Evolutionary conservation across 2,329 filamentous ascomycete species (phyloP).

Genomic region (Cordyceps tenuipes): DNA sequence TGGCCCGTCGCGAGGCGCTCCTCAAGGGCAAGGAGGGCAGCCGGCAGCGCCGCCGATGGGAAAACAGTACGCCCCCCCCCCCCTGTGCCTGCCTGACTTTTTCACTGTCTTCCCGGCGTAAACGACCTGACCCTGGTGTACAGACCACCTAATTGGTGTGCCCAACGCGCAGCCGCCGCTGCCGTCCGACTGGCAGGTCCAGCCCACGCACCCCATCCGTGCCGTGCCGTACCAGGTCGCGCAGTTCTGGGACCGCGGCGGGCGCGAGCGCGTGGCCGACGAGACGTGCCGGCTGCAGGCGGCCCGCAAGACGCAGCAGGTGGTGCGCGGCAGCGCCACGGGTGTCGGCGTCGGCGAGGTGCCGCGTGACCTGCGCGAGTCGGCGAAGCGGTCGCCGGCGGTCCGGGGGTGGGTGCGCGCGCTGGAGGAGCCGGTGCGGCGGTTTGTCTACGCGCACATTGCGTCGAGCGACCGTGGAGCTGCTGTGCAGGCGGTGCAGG

Average conservation of each 20-base stretch:
- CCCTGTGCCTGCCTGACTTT: neutral
- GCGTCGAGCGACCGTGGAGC: no score
- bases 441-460: constrained; percentile 52
- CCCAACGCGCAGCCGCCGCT: constrained; percentile 78
- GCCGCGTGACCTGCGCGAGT: constrained; percentile 70
- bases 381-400: constrained; percentile 70
- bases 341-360: constrained; percentile 48
- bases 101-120: neutral
- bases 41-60: constrained; percentile 80
- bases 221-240: constrained; percentile 84
- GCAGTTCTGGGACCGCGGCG: constrained; percentile 64
- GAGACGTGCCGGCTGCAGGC: constrained; percentile 32
- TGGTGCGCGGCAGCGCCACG: constrained; percentile 31
- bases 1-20: constrained; percentile 59
- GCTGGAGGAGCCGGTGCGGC: constrained; percentile 75
- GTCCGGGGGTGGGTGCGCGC: constrained; percentile 74
- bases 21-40: constrained; percentile 88
- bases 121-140: neutral
- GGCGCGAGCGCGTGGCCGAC: constrained; percentile 42
- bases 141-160: constrained; percentile 79
- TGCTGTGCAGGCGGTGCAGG: constrained; percentile 20
- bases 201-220: constrained; percentile 69
- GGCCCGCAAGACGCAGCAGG: constrained; percentile 39
- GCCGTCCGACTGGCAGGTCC: constrained; percentile 73
- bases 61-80: constrained; percentile 62